phyloP scores from a whole-genome alignment of 352 stramenopile genomes.

The Phytopythium chamaehyphon region DNA sequence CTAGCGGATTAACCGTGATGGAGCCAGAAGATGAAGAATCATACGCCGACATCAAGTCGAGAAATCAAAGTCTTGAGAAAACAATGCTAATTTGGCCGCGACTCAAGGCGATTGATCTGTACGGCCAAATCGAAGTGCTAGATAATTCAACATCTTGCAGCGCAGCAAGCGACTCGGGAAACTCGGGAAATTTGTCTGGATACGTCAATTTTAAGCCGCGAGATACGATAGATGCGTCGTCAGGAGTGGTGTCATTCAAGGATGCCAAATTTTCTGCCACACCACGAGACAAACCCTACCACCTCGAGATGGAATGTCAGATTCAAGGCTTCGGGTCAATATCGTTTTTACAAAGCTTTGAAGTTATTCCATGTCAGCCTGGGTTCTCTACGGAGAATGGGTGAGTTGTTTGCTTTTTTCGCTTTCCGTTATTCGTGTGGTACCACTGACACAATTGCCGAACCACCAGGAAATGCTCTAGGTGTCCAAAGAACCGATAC shows the following conservation, averaged over 20 bases:
- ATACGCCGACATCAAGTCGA: constrained; percentile 22
- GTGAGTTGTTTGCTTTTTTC: too few species aligned
- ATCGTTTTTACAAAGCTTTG: constrained; percentile 26
- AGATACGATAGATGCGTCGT: constrained; percentile 13
- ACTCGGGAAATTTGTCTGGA: constrained; percentile 9
- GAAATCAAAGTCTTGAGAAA: constrained; percentile 24
- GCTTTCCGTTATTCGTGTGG: constrained; percentile 1
- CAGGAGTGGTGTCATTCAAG: constrained; percentile 37
- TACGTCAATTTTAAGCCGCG: constrained; percentile 29
- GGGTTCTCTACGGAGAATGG: constrained; percentile 40
- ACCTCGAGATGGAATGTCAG: constrained; percentile 37
- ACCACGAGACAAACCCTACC: constrained; percentile 23
- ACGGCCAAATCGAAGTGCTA: constrained; percentile 57
- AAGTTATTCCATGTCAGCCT: constrained; percentile 32
- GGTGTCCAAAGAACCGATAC: constrained; percentile 49
- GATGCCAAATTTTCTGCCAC: constrained; percentile 27
- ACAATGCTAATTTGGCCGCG: constrained; percentile 40
- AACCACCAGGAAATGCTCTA: constrained; percentile 35
- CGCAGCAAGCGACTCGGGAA: constrained; percentile 12
- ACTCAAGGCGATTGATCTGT: constrained; percentile 52
- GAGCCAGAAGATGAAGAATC: constrained; percentile 49
- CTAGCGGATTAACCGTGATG: constrained; percentile 31
- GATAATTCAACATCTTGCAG: constrained; percentile 43
- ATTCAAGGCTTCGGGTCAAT: constrained; percentile 26
- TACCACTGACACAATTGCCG: background rate